Evolutionary conservation across 331 rosid species (phyloP), one percentile per base, ranked within the genome.

Genomic region (Quercus tomentella): DNA sequence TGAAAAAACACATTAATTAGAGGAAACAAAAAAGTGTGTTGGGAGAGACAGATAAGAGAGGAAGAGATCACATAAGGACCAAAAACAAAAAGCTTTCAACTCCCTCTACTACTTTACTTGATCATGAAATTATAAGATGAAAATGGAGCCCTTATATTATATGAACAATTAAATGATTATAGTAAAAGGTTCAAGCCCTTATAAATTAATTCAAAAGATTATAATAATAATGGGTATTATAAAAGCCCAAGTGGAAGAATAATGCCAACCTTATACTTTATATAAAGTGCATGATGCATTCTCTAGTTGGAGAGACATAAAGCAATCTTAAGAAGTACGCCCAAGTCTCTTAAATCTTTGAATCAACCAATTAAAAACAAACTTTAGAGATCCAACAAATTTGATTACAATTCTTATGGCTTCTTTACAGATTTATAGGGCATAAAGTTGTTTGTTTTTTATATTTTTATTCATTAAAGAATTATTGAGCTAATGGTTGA

Each of bases 251-350:
- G 67, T 52, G 80, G 67, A 77, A 65, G 85, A 88, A 86, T 76
- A 78, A 75, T 80, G 78, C 82, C 84, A 85, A 76, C 82, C 67
- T 37, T 57, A 28, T 28, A 60, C 86, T 83, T 85, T 86, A 86
- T 88, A 73, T 62, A 79, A 84, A 81, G 85, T 60, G 73, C 45
- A 80, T 35, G 78, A 70, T 31, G 65, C 77, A 76, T 76, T 83
- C 76, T 67, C 77, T 75, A 9, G 63, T 45, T 73, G 77, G 84
- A 75, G 75, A 73, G 55, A 45, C 26, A 33, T 76, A 57, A 83
- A 79, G 69, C 69, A 80, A 78, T 63, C 62, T 45, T 57, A 70
- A 41, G 51, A 28, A 56, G 70, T 31, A 33, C 4, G 51, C 16
- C 23, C 49, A 28, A 31, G 33, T 31, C 37, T 61, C 49, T 43